Base-by-base conservation (phyloP, 257 asterid species). In the Catharanthus roseus region DNA sequence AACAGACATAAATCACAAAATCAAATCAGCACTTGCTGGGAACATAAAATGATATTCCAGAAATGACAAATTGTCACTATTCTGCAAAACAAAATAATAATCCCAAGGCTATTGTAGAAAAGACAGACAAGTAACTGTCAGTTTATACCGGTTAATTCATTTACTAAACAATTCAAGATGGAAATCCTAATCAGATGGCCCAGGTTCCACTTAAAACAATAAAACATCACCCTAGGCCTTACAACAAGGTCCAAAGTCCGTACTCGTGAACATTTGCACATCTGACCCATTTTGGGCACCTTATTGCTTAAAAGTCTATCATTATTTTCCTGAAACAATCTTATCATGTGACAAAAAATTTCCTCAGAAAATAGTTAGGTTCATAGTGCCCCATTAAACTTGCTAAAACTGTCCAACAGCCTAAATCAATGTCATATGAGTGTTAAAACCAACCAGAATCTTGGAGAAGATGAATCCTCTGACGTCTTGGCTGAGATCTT, bases 401-500 rank as follows among this genome's bases (percentile, higher is more conserved):
- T 34, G 23, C 28, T 5, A 65, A 11, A 39, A 10, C 31, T 51
- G 49, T 10, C 39, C 62, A 10, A 50, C 26, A 65, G 28, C 26
- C 36, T 42, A 65, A 63, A 65, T n/a, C 24, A 71, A 41, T 44
- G 39, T 72, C 28, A 11, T 15, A 38, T 33, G 21, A 12, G 23
- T 57, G 23, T 42, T 21, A 6, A 65, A 81, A 87, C 92, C 72
- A 75, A 95, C 99, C 97, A 91, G 78, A 85, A 89, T 89, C 75
- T 67, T 86, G 76, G 99, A 95, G 89, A 95, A 95, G 77, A 89
- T 85, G 86, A 91, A 95, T 73, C 96, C 99, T 79, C 96, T 89
- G 78, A 88, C 96, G 74, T 95, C 99, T 88, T 91, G 99, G 85
- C 90, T 91, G 78, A 91, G 96, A 79, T 95, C 99, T 83, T 95